Conservation (phyloP, 768 basidiomycete genomes). For the Russula olivacea region DNA sequence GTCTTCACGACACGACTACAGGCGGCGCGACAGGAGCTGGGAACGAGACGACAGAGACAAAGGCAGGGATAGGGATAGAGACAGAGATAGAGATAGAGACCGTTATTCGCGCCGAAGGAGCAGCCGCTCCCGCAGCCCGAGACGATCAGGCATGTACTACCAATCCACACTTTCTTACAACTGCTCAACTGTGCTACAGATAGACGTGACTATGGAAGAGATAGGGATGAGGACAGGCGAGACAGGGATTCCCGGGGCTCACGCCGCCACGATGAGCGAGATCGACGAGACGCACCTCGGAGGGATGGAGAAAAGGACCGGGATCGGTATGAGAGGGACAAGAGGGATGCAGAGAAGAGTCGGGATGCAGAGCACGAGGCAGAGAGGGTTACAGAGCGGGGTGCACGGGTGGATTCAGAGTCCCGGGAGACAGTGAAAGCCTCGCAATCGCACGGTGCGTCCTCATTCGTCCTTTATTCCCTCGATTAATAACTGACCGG, state of each 20-base stretch:
- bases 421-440: slow-evolving; percentile 20
- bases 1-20: slow-evolving; percentile 33
- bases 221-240: slow-evolving; percentile 22
- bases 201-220: slow-evolving; percentile 20
- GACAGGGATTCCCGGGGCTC: slow-evolving; percentile 21
- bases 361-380: slow-evolving; percentile 34
- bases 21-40: slow-evolving; percentile 31
- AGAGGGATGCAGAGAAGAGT: slow-evolving; percentile 41
- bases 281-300: slow-evolving; percentile 25
- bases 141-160: slow-evolving; percentile 18
- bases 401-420: slow-evolving; percentile 31
- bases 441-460: slow-evolving; percentile 13
- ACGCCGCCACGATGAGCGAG: slow-evolving; percentile 24
- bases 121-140: slow-evolving; percentile 28
- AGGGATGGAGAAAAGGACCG: slow-evolving; percentile 25
- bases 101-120: slow-evolving; percentile 22
- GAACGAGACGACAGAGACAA: slow-evolving; percentile 28
- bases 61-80: slow-evolving; percentile 24
- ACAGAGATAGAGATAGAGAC: slow-evolving; percentile 22
- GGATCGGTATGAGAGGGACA: slow-evolving; percentile 21
- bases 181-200: slow-evolving; percentile 4
- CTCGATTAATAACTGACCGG: neutral
- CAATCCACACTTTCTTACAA: neutral
- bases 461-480: neutral
- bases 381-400: slow-evolving; percentile 37